Base-by-base conservation (phyloP, 1,284 basidiomycete genomes). In the Sporisorium graminicola region DNA sequence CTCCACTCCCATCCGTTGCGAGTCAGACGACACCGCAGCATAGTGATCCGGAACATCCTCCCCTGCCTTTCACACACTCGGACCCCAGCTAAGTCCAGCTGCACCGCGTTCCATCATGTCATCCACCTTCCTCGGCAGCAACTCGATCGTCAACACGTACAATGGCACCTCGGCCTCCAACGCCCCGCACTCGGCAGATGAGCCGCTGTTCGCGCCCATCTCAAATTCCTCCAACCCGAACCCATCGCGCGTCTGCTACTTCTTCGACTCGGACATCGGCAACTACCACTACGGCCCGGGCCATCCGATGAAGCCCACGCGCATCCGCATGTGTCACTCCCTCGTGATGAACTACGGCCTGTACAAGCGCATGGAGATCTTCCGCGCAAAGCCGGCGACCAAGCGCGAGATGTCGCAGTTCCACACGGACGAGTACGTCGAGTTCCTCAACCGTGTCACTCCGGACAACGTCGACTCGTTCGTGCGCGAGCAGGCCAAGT, bases 301-400 rank as follows among this genome's bases (percentile, higher is more conserved):
- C 50, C 91, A 93, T 91, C 84, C 84, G 5, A 85, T 85, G 84
- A 85, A 85, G 51, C 84, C 84, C 6, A 85, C 83, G 18, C 72
- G 96, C 24, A 98, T 99, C 88, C 92, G 96, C 79, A 99, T 99
- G 97, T 98, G 95, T 85, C 97, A 99, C 87, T 96, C 95, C 10
- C 90, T 99, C 43, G 96, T 99, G 62, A 99, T 99, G 97, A 99
- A 99, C 88, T 99, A 98, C 85, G 95, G 95, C 22, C 73, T 86
- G n/a, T 86, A 87, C 81, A 87, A 86, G 60, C 82, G 86, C 62
- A 86, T 87, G 86, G 86, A 87, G 77, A 87, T 87, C 73, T 87
- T 87, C 56, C 91, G 97, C 62, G 97, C 97, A 3, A 99, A 99
- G 89, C 97, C 97, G 8, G 97, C 97, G 6, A 99, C 97, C 7